Conservation (phyloP, 2,329 filamentous ascomycete species). For the Nectriaceae sp. region DNA sequence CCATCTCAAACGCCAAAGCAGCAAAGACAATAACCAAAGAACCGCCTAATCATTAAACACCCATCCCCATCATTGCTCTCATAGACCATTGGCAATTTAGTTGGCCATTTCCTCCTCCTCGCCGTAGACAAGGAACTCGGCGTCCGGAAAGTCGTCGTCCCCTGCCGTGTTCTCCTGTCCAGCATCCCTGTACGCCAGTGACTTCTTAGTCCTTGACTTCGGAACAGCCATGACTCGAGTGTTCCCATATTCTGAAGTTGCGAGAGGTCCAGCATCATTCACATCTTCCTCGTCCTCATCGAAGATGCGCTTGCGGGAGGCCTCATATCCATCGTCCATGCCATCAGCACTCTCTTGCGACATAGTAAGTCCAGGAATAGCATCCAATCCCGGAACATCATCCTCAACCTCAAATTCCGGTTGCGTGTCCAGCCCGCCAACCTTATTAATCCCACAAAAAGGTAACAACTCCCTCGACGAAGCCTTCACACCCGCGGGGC, state of each 20-base stretch:
- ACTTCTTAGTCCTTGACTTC: conserved; percentile 32
- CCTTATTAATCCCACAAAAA: conserved; percentile 78
- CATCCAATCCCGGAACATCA: conserved; percentile 37
- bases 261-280: conserved; percentile 41
- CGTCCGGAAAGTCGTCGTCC: conserved; percentile 67
- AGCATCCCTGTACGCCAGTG: conserved; percentile 16
- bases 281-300: conserved; percentile 43
- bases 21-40: conserved; percentile 9
- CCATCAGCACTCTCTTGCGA: conserved; percentile 57
- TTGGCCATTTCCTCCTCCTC: conserved; percentile 40
- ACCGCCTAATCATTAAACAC: too few species aligned
- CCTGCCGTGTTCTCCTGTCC: conserved; percentile 51
- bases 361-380: conserved; percentile 51
- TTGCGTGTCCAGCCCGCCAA: conserved; percentile 68
- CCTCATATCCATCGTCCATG: conserved; percentile 22
- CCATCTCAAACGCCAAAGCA: conserved; percentile 25
- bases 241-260: conserved; percentile 39
- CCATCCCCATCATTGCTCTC: too few species aligned
- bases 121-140: conserved; percentile 59
- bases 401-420: conserved; percentile 39
- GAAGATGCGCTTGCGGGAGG: conserved; percentile 51
- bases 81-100: too few species aligned
- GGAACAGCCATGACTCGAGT: conserved; percentile 53
- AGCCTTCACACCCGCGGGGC: conserved; percentile 24
- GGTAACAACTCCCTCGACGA: conserved; percentile 67